Base-by-base conservation (phyloP, 371 early-diverging fungal species). In the Rhizopus sp. region DNA sequence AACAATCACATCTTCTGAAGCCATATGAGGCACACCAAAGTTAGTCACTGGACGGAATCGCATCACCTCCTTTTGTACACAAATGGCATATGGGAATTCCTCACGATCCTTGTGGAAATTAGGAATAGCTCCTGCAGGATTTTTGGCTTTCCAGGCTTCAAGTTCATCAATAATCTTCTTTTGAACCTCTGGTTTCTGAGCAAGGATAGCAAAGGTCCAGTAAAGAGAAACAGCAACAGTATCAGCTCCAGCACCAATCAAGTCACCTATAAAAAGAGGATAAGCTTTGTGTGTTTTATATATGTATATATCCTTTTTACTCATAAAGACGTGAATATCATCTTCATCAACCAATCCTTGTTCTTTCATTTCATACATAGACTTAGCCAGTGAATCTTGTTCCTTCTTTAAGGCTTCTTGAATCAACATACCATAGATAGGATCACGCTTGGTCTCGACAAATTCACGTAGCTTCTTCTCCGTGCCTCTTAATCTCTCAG, bases 211-310 rank as follows among this genome's bases (percentile, higher is more conserved):
- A 9, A 63, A 15, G 2, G 38, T 10, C 68, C 68, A 68, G 4
- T 57, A 30, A 9, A 63, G 30, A 0, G 63, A 46, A 16, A 59
- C 50, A 17, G 62, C 55, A 5, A 41, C 57, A 3, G 68, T 62
- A 45, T 67, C 68, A n/a, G 68, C 37, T 45, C 63, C 68, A 42
- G 60, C 68, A 42, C 40, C 56, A 53, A 67, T 45, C n/a, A 67
- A 45, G 16, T 66, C 66, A 54, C 53, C 68, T 66, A 35, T 16
- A 32, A 5, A 33, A 29, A 34, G 38, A 37, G 6, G 38, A 40
- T 23, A 4, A 42, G 8, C 17, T 29, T 7, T 7, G 29, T 23
- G 15, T 5, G 15, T 23, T 4, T 13, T 45, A 17, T 4, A 7
- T 23, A 7, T 45, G 4, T 7, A n/a, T 32, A 38, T 31, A 13